Evolutionary conservation across 2,329 filamentous ascomycete species (phyloP), one percentile per base, ranked within the genome.

Genomic region (Pochonia chlamydosporia): DNA sequence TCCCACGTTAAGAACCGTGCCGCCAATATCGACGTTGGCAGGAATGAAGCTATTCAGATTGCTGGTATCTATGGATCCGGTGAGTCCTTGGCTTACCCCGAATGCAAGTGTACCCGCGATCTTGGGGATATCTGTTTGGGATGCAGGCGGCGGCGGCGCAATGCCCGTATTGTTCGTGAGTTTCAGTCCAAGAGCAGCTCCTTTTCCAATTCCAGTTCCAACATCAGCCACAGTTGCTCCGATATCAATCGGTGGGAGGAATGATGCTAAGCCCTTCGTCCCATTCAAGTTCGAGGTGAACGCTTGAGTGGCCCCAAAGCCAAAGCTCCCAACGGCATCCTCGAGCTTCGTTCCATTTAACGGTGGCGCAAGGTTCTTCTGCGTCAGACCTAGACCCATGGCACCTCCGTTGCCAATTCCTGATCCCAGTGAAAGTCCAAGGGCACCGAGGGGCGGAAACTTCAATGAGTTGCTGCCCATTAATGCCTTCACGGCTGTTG

Each of bases 251-350:
- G 48, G 36, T 10, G 44, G 44, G 25, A 52, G 50, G 23, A 50
- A 23, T 14, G 50, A 37, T 18, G 14, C 25, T 2, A 51, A 14
- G 20, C 49, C 41, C 9, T n/a, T 46, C 1, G 40, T 33, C 16
- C 48, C 25, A 49, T 63, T 54, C 26, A 63, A 36, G 47, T 55
- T 62, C 26, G 52, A 49, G 1, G 56, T 46, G 21, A 63, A 42
- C 13, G 60, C 54, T 25, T 54, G 52, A 4, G 57, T 58, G 10
- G 60, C 46, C 6, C 55, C 61, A 40, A 63, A 64, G 16, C 56
- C 60, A 21, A 64, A 58, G 3, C 51, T 58, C 16, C 58, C 55
- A 8, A 53, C 43, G 6, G 57, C 48, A 23, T 56, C 57, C 10
- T 49, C 49, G 10, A 59, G 40, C 42, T 50, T 49, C 1, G 54